A percentile compares a stretch with the other conserved stretches of the same genome.
phyloP scores from a whole-genome alignment of 768 basidiomycete species.

The Coprinellus aureogranulatus region DNA sequence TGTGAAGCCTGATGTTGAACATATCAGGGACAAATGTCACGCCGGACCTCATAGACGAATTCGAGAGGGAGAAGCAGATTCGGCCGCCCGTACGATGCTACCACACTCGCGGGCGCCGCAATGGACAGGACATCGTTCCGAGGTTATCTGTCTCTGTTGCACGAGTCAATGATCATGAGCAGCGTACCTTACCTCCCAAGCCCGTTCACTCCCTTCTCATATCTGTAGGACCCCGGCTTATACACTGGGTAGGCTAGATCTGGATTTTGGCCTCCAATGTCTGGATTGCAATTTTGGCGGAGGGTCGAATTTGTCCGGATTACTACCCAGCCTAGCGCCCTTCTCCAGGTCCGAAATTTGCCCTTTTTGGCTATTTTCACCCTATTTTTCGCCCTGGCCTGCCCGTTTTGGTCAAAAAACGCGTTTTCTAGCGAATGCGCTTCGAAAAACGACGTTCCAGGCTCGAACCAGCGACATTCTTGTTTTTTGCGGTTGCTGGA shows the following conservation, averaged over 20 bases:
- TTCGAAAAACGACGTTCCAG: not conserved
- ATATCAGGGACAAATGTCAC: too few relatives aligned
- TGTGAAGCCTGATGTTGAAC: conserved; percentile 33
- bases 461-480: not conserved
- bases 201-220: too few relatives aligned
- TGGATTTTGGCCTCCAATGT: not conserved
- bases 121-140: too few relatives aligned
- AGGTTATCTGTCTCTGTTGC: too few relatives aligned
- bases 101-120: not conserved
- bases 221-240: not conserved
- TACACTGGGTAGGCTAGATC: not conserved
- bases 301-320: not conserved
- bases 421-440: not conserved
- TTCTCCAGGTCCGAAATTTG: not conserved
- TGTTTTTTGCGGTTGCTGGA: not conserved
- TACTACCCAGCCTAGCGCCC: not conserved
- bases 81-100: too few relatives aligned
- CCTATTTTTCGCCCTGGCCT: not conserved
- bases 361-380: not conserved
- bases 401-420: too few relatives aligned
- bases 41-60: too few relatives aligned
- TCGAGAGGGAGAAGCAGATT: too few relatives aligned
- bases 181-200: too few relatives aligned
- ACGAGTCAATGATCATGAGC: too few relatives aligned
- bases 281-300: not conserved